Percentiles rank a stretch among this genome's conserved stretches.
Evolutionary conservation across 768 basidiomycete species (phyloP).

Genomic region (Trametes villosa): DNA sequence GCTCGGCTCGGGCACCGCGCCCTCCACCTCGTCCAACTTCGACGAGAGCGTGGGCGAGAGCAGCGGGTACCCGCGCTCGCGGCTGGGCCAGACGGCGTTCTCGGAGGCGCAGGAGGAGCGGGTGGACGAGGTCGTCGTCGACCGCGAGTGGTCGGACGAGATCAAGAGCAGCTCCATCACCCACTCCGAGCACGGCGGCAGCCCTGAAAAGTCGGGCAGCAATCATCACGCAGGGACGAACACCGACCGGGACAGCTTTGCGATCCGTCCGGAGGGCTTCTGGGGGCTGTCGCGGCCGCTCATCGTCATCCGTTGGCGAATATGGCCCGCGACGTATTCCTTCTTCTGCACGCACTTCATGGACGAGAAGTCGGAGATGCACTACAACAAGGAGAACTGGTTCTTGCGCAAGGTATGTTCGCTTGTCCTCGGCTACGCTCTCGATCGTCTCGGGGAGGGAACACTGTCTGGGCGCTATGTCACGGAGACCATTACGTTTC

Average conservation of each 20-base stretch:
- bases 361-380: slow-evolving; percentile 57
- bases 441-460: not conserved
- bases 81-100: slow-evolving; percentile 23
- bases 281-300: slow-evolving; percentile 40
- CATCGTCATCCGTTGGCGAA: slow-evolving; percentile 56
- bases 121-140: slow-evolving; percentile 78
- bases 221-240: slow-evolving; percentile 41
- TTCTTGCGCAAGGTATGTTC: slow-evolving; percentile 58
- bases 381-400: slow-evolving; percentile 70
- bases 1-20: slow-evolving; percentile 40
- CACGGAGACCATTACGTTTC: no score
- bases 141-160: slow-evolving; percentile 68
- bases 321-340: slow-evolving; percentile 56
- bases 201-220: slow-evolving; percentile 55
- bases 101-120: slow-evolving; percentile 43
- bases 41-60: slow-evolving; percentile 51
- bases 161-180: slow-evolving; percentile 53
- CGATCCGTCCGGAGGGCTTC: slow-evolving; percentile 39
- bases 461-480: no score
- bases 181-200: slow-evolving; percentile 54
- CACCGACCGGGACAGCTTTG: slow-evolving; percentile 42
- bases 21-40: slow-evolving; percentile 54
- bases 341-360: slow-evolving; percentile 65
- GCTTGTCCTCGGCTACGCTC: not conserved
- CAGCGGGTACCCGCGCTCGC: slow-evolving; percentile 37